phyloP scores from a whole-genome alignment of 1,284 basidiomycete species.

The Vanrija sp. region DNA sequence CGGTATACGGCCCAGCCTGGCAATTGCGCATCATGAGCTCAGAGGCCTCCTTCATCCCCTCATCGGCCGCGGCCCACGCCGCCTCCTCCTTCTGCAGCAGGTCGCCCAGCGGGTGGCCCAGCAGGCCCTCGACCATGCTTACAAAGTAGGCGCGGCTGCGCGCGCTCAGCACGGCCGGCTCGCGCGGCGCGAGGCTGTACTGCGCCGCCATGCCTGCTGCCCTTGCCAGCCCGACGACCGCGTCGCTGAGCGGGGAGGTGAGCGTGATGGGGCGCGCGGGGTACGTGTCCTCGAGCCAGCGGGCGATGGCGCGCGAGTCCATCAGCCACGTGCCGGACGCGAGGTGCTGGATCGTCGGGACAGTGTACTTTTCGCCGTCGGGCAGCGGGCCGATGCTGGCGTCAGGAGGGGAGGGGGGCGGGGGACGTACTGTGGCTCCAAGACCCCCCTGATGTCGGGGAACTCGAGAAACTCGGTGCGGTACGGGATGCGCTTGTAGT shows the following conservation, averaged over 20 bases:
- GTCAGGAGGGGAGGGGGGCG: no score
- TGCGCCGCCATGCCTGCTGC: background rate
- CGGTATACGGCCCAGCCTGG: background rate
- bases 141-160: conserved; percentile 1
- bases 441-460: conserved; percentile 60
- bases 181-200: background rate
- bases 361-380: conserved; percentile 62
- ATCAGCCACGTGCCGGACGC: conserved; percentile 60
- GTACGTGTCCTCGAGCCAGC: conserved; percentile 54
- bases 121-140: background rate
- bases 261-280: conserved; percentile 49
- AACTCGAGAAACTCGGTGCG: conserved; percentile 65
- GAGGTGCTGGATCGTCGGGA: conserved; percentile 60
- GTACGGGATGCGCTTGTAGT: conserved; percentile 65
- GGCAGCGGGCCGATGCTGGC: conserved; percentile 53
- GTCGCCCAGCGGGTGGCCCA: background rate
- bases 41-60: no score
- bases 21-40: no score
- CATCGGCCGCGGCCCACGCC: background rate
- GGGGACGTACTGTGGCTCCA: conserved; percentile 54
- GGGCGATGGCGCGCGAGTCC: conserved; percentile 53
- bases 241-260: conserved; percentile 21
- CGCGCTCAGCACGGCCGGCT: background rate
- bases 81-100: background rate
- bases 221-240: background rate